Percentiles rank a stretch among this genome's conserved stretches.
These are phyloP conservation scores for Xylaria arbuscula DNA, from an alignment of 2,329 filamentous ascomycete genomes.

Conservation along the genomic window DNA sequence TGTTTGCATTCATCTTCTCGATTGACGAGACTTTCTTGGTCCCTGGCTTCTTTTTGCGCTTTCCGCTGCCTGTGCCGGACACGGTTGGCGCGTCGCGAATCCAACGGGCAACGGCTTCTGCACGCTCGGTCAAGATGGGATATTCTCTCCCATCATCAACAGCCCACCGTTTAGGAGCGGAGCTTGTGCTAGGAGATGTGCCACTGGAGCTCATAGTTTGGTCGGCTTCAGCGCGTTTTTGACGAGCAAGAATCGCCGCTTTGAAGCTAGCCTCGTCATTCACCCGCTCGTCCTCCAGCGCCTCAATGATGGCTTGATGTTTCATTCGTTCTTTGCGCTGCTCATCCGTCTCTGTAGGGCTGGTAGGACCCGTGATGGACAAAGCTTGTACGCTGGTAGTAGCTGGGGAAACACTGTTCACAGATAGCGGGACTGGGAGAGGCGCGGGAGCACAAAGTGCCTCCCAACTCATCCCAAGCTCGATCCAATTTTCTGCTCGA, in stretches of 20 bases:
- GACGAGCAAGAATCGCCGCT: conserved; percentile 69
- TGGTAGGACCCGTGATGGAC: conserved; percentile 50
- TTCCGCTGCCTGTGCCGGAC: conserved; percentile 44
- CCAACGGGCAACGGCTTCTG: conserved; percentile 76
- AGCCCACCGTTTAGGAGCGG: conserved; percentile 65
- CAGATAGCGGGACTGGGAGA: conserved; percentile 53
- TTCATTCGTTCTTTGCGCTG: conserved; percentile 69
- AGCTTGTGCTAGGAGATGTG: conserved; percentile 41
- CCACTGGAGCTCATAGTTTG: conserved; percentile 43
- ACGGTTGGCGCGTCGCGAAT: conserved; percentile 66
- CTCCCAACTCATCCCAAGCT: conserved; percentile 75
- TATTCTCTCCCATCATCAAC: conserved; percentile 76
- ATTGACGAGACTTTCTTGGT: conserved; percentile 40
- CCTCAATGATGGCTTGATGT: conserved; percentile 74
- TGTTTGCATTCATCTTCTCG: conserved; percentile 33
- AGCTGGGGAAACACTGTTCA: conserved; percentile 44
- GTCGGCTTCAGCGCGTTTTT: conserved; percentile 69
- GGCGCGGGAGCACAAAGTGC: conserved; percentile 72
- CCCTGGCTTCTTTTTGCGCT: conserved; percentile 50
- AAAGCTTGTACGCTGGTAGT: conserved; percentile 51
- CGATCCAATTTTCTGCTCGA: conserved; percentile 75
- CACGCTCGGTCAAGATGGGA: conserved; percentile 75
- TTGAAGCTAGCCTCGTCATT: conserved; percentile 74
- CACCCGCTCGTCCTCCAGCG: conserved; percentile 74
- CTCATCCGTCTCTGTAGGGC: conserved; percentile 59